Evolutionary conservation across 345 rosid genomes (phyloP).

Genomic region (Carallia brachiata): DNA sequence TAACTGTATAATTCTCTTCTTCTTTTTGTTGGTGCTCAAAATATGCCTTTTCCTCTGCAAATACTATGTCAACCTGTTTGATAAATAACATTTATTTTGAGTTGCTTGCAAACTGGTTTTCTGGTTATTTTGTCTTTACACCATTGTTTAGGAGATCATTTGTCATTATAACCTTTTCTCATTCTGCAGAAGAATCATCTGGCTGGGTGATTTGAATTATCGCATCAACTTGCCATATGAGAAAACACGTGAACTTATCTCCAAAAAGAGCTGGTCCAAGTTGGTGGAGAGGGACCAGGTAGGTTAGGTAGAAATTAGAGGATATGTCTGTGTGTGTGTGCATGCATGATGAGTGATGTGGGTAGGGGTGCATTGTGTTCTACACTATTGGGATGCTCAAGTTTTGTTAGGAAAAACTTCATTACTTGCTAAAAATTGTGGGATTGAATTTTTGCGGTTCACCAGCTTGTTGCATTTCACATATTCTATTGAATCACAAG

Average conservation of each 20-base stretch:
- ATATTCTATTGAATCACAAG: background rate
- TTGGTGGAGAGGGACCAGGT: constrained; percentile 86
- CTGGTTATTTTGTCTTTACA: background rate
- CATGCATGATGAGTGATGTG: background rate
- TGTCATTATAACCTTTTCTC: background rate
- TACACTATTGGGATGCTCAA: too few relatives aligned
- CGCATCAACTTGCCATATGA: constrained; percentile 76
- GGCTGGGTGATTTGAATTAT: constrained; percentile 95
- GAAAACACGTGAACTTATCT: constrained; percentile 57
- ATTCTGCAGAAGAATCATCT: constrained; percentile 68
- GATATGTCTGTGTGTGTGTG: background rate
- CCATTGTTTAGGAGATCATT: background rate
- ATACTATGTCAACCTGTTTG: background rate
- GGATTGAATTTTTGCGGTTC: background rate
- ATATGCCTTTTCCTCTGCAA: background rate
- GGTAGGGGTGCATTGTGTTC: background rate
- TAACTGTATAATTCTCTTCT: too few relatives aligned
- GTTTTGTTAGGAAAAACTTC: too few relatives aligned
- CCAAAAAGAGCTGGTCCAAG: constrained; percentile 62
- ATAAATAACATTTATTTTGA: background rate
- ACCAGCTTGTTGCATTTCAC: background rate
- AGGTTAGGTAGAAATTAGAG: background rate
- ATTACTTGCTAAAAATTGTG: background rate
- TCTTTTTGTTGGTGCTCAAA: too few relatives aligned
- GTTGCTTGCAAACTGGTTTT: too few relatives aligned